phyloP scores from a whole-genome alignment of 169 alveolate species.

The Cryptosporidium felis region DNA sequence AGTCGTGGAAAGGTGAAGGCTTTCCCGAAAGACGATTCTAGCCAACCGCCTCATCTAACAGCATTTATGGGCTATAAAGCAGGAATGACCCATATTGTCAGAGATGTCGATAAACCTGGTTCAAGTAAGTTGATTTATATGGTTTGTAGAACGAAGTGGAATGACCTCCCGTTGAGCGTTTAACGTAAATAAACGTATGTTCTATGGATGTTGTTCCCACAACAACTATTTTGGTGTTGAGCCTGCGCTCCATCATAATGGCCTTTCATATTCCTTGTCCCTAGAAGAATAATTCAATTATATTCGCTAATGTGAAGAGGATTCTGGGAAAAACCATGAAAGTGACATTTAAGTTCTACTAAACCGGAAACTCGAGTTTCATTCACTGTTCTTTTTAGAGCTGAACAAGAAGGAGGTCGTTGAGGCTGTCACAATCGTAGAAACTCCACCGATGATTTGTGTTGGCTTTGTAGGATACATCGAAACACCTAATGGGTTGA shows the following conservation, averaged over 20 bases:
- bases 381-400: slow-evolving; percentile 63
- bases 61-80: slow-evolving; percentile 99
- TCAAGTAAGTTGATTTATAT: slow-evolving; percentile 79
- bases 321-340: slow-evolving; percentile 77
- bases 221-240: slow-evolving; percentile 29
- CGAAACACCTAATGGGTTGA: slow-evolving; percentile 98
- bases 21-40: slow-evolving; percentile 98
- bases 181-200: slow-evolving; percentile 28
- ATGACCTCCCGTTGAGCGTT: slow-evolving; percentile 28
- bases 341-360: slow-evolving; percentile 30
- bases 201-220: slow-evolving; percentile 6
- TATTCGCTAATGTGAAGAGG: slow-evolving; percentile 64
- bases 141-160: neutral
- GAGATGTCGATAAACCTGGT: slow-evolving; percentile 98
- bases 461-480: slow-evolving; percentile 99
- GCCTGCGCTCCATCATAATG: slow-evolving; percentile 45
- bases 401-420: slow-evolving; percentile 98
- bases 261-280: slow-evolving; percentile 73
- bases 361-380: neutral
- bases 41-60: slow-evolving; percentile 95
- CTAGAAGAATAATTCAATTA: slow-evolving; percentile 53
- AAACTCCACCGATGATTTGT: slow-evolving; percentile 97
- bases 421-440: slow-evolving; percentile 99
- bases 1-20: slow-evolving; percentile 90
- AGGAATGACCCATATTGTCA: slow-evolving; percentile 99